phyloP scores from a whole-genome alignment of 345 rosid species.

The Tarenaya hassleriana region DNA sequence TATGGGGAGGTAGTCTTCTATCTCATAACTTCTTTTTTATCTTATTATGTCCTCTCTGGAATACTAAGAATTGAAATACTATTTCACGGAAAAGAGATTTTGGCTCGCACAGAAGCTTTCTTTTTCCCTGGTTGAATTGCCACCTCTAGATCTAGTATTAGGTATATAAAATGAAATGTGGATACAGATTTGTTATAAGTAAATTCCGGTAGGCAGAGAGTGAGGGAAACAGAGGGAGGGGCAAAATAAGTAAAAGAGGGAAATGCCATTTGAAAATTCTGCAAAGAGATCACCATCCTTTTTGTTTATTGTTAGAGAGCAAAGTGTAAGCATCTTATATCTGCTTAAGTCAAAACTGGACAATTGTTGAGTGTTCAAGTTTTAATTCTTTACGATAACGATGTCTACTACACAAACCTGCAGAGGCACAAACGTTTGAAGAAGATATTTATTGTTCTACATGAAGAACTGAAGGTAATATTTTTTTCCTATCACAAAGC shows the following conservation, averaged over 20 bases:
- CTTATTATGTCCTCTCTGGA: slow-evolving; percentile 1
- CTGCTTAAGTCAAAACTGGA: too few relatives aligned
- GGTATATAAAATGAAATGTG: slow-evolving; percentile 3
- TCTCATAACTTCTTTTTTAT: slow-evolving; percentile 10
- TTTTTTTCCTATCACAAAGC: background rate
- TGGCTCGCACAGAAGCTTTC: slow-evolving; percentile 3
- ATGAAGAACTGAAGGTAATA: slow-evolving; percentile 71
- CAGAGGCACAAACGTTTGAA: slow-evolving; percentile 82
- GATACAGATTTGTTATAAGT: background rate
- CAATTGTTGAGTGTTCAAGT: too few relatives aligned
- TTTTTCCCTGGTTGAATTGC: slow-evolving; percentile 7
- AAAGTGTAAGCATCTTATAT: too few relatives aligned
- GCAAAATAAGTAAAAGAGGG: background rate
- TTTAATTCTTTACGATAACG: slow-evolving; percentile 9
- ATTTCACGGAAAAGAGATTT: background rate
- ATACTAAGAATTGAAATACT: background rate
- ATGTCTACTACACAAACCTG: slow-evolving; percentile 20
- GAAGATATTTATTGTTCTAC: slow-evolving; percentile 73
- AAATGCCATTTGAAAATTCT: too few relatives aligned
- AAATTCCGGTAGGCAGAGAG: background rate
- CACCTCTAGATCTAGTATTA: slow-evolving; percentile 3
- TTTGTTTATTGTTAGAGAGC: too few relatives aligned
- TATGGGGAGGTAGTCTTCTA: slow-evolving; percentile 52
- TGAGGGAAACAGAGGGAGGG: background rate
- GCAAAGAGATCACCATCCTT: too few relatives aligned